Conservation (phyloP, 108 stramenopile species). For the Cylindrotheca fusiformis region DNA sequence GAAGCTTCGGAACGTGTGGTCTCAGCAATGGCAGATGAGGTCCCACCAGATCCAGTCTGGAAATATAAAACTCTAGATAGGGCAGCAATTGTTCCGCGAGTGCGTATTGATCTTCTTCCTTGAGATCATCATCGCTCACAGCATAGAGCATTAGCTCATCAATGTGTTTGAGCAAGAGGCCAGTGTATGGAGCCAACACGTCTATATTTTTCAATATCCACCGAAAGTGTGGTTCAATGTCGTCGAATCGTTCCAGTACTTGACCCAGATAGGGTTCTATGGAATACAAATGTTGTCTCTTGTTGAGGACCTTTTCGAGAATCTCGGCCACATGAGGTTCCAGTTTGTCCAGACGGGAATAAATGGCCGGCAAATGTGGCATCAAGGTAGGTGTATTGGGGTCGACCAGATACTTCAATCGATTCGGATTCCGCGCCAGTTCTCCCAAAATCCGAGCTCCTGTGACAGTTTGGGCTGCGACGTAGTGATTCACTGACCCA, state of each 20-base stretch:
- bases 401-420: conserved; percentile 52
- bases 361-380: conserved; percentile 62
- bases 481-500: conserved; percentile 45
- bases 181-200: conserved; percentile 70
- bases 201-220: conserved; percentile 77
- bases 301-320: conserved; percentile 61
- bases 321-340: conserved; percentile 61
- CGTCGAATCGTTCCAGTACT: conserved; percentile 61
- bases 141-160: conserved; percentile 71
- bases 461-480: conserved; percentile 40
- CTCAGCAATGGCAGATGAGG: conserved; percentile 67
- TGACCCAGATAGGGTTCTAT: conserved; percentile 65
- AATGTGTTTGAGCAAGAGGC: conserved; percentile 62
- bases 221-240: conserved; percentile 73
- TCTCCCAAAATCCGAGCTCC: conserved; percentile 48
- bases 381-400: conserved; percentile 61
- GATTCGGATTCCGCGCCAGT: conserved; percentile 43
- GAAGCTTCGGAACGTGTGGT: conserved; percentile 59
- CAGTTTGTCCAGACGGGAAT: conserved; percentile 52
- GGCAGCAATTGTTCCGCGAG: conserved; percentile 68
- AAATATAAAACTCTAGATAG: conserved; percentile 56
- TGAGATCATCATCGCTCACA: conserved; percentile 37
- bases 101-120: conserved; percentile 40
- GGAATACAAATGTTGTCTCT: conserved; percentile 53
- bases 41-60: conserved; percentile 54